Evolutionary conservation across 2,329 filamentous ascomycete genomes (phyloP).

Genomic region (Metarhizium sp.): DNA sequence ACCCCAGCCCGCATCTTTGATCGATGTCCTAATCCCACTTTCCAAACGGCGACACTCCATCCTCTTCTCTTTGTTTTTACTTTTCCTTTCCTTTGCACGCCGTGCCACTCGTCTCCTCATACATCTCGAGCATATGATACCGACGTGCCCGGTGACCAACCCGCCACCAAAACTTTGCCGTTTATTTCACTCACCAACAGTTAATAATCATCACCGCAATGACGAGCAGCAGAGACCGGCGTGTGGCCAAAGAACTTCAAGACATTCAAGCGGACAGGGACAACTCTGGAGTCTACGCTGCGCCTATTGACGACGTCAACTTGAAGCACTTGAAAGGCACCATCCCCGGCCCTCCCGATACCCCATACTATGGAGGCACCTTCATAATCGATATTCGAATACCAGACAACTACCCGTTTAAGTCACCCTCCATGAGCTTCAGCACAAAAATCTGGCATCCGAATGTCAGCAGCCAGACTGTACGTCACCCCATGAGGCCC

Average conservation of each 20-base stretch:
- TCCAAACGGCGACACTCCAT: not conserved
- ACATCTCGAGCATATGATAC: not conserved
- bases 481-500: slow-evolving; percentile 33
- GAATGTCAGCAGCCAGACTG: slow-evolving; percentile 89
- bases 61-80: not conserved
- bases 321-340: slow-evolving; percentile 75
- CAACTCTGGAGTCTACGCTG: slow-evolving; percentile 66
- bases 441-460: slow-evolving; percentile 95
- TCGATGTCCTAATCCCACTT: not conserved
- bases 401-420: slow-evolving; percentile 84
- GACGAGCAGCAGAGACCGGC: slow-evolving; percentile 44
- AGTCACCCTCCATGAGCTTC: slow-evolving; percentile 84
- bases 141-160: not conserved
- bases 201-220: slow-evolving; percentile 20
- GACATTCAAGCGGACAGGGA: slow-evolving; percentile 65
- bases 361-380: slow-evolving; percentile 81
- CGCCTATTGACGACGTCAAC: slow-evolving; percentile 55
- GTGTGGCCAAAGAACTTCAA: slow-evolving; percentile 65
- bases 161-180: not conserved
- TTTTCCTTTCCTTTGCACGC: not conserved
- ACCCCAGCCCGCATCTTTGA: no score
- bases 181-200: not conserved
- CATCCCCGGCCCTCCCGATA: slow-evolving; percentile 82
- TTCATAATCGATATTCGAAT: slow-evolving; percentile 81
- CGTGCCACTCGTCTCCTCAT: not conserved